Conservation (phyloP, 2,329 filamentous ascomycete species). For the Esteya vermicola region DNA sequence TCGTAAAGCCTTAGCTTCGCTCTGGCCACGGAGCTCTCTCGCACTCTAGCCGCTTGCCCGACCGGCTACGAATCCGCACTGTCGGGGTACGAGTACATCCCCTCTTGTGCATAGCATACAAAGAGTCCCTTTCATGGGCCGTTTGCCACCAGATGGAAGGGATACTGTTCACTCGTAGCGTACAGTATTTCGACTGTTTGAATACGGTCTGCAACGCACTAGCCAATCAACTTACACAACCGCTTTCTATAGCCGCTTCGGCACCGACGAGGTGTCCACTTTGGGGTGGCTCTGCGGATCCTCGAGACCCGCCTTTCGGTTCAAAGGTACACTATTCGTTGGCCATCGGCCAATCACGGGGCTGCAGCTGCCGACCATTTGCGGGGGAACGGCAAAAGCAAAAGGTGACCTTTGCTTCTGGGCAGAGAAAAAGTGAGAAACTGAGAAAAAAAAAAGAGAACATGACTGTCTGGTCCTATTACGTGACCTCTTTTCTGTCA, state of each 20-base stretch:
- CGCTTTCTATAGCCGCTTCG: slow-evolving; percentile 1
- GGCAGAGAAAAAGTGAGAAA: too few species aligned
- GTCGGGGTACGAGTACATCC: not conserved
- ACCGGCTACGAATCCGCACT: slow-evolving; percentile 7
- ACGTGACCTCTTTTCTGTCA: too few species aligned
- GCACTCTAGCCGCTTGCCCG: slow-evolving; percentile 9
- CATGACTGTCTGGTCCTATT: not conserved
- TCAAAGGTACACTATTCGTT: slow-evolving; percentile 3
- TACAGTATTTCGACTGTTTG: too few species aligned
- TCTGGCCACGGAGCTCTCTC: too few species aligned
- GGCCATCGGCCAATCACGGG: slow-evolving; percentile 7
- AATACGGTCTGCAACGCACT: not conserved
- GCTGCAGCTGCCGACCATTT: slow-evolving; percentile 4
- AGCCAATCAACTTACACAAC: slow-evolving; percentile 11
- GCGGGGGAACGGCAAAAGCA: slow-evolving; percentile 6
- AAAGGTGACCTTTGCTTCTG: not conserved
- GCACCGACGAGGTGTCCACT: not conserved
- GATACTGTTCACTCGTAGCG: too few species aligned
- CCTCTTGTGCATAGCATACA: too few species aligned
- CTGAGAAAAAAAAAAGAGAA: not conserved
- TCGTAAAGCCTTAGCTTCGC: too few species aligned
- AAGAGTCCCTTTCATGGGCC: too few species aligned
- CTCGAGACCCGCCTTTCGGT: not conserved
- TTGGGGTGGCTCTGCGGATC: not conserved
- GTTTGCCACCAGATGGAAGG: too few species aligned